Percentiles rank a stretch among this genome's conserved stretches.
These are phyloP conservation scores for Umbelopsis ramanniana DNA, from an alignment of 192 early-diverging fungal genomes.

Conservation along the genomic window DNA sequence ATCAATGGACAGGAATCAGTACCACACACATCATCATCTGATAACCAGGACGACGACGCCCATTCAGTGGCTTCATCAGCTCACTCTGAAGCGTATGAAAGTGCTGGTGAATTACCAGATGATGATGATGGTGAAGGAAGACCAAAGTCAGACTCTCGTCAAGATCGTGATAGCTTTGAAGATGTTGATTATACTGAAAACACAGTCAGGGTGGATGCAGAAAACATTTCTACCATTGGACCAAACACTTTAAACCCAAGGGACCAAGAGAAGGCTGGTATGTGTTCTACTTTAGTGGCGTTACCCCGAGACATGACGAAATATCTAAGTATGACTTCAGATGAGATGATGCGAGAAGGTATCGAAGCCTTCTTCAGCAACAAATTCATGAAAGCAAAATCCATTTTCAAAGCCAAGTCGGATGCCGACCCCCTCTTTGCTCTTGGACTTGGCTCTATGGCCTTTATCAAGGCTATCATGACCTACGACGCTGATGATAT, in stretches of 20 bases:
- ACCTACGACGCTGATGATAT: not conserved
- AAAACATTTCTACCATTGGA: not conserved
- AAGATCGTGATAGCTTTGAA: not conserved
- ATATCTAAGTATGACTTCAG: not conserved
- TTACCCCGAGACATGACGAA: not conserved
- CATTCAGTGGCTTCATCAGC: not conserved
- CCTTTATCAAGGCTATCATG: slow-evolving; percentile 33
- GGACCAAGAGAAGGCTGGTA: slow-evolving; percentile 31
- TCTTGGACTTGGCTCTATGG: slow-evolving; percentile 34
- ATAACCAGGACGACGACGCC: not conserved
- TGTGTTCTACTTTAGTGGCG: not conserved
- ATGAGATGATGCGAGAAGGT: slow-evolving; percentile 20
- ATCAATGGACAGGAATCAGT: not conserved
- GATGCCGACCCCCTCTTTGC: slow-evolving; percentile 27
- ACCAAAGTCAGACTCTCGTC: not conserved
- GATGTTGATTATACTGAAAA: not conserved
- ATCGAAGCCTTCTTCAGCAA: slow-evolving; percentile 25
- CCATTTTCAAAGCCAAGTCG: slow-evolving; percentile 23
- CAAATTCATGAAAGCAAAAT: slow-evolving; percentile 32
- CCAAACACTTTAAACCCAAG: slow-evolving; percentile 23
- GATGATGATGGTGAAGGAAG: not conserved
- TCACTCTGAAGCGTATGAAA: slow-evolving; percentile 13
- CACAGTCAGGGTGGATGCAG: not conserved
- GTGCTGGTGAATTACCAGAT: slow-evolving; percentile 6
- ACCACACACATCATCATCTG: not conserved